These are phyloP conservation scores for Penicillium sp. DNA, from an alignment of 2,329 filamentous ascomycete genomes.

Conservation along the genomic window DNA sequence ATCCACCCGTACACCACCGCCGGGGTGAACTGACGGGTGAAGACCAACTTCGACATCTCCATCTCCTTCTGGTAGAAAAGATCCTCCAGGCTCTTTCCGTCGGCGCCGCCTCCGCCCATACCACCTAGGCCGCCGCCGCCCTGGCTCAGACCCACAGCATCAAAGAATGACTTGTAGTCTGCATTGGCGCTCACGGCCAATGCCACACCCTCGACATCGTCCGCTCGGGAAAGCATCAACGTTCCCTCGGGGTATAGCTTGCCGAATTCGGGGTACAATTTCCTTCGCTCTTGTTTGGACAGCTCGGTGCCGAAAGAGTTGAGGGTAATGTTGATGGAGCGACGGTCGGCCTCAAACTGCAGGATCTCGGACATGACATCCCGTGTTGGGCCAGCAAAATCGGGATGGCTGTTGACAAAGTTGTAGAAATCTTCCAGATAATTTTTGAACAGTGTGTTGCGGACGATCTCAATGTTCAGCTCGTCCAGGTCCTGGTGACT, in stretches of 20 bases:
- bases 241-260: conserved; percentile 90
- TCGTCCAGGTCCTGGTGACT: conserved; percentile 97
- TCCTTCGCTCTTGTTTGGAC: conserved; percentile 86
- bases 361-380: conserved; percentile 95
- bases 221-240: conserved; percentile 87
- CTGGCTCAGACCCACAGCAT: conserved; percentile 75
- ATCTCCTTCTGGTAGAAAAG: conserved; percentile 99
- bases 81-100: conserved; percentile 88
- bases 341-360: conserved; percentile 91
- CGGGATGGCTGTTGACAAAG: conserved; percentile 84
- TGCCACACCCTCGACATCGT: conserved; percentile 89
- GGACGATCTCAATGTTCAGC: conserved; percentile 97
- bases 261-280: conserved; percentile 90
- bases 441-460: conserved; percentile 99
- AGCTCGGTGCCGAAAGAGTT: conserved; percentile 98
- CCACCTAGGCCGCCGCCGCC: conserved; percentile 67
- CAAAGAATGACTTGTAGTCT: conserved; percentile 95
- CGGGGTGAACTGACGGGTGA: conserved; percentile 92
- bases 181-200: conserved; percentile 87
- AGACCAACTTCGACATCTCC: conserved; percentile 92
- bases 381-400: conserved; percentile 79
- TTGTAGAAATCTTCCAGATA: conserved; percentile 96
- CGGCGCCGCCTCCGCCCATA: conserved; percentile 65
- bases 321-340: conserved; percentile 97
- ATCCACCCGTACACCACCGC: conserved; percentile 97